Evolutionary conservation across 257 asterid genomes (phyloP).

Genomic region (Plantago ovata): DNA sequence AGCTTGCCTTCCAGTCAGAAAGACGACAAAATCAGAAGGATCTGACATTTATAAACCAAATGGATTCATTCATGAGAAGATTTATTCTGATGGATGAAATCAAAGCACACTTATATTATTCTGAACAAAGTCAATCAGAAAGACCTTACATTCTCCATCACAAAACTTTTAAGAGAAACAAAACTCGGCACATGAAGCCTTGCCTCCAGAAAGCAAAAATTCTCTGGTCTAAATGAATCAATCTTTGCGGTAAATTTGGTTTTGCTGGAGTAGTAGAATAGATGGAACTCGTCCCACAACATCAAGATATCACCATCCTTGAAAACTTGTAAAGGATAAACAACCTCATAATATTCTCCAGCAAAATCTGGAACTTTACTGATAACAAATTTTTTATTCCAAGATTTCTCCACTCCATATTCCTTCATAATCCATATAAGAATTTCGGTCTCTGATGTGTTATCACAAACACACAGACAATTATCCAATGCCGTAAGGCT

Average conservation of each 20-base stretch:
- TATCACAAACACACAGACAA: slow-evolving; percentile 32
- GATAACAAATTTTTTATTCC: slow-evolving; percentile 33
- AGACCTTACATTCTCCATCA: background rate
- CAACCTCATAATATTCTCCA: slow-evolving; percentile 10
- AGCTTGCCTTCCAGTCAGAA: too few species aligned
- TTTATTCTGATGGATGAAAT: too few species aligned
- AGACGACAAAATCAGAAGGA: too few species aligned
- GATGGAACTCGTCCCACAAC: slow-evolving; percentile 17
- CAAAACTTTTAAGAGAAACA: slow-evolving; percentile 20
- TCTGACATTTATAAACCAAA: too few species aligned
- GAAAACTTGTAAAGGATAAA: slow-evolving; percentile 25
- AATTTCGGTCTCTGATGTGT: slow-evolving; percentile 25
- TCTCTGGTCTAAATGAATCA: background rate
- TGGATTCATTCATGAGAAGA: too few species aligned
- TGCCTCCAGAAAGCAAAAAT: background rate
- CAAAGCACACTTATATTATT: too few species aligned
- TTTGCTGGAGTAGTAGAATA: slow-evolving; percentile 28
- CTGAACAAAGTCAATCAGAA: background rate
- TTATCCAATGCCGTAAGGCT: slow-evolving; percentile 14
- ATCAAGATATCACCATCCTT: slow-evolving; percentile 5
- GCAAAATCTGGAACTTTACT: slow-evolving; percentile 8
- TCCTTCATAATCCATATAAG: slow-evolving; percentile 45
- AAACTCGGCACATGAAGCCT: slow-evolving; percentile 17
- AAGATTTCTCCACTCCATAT: slow-evolving; percentile 31
- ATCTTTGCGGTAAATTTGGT: slow-evolving; percentile 9